Percentiles rank a stretch among this genome's conserved stretches.
Conservation (phyloP, 352 stramenopile genomes). For the Pythium apleroticum region DNA sequence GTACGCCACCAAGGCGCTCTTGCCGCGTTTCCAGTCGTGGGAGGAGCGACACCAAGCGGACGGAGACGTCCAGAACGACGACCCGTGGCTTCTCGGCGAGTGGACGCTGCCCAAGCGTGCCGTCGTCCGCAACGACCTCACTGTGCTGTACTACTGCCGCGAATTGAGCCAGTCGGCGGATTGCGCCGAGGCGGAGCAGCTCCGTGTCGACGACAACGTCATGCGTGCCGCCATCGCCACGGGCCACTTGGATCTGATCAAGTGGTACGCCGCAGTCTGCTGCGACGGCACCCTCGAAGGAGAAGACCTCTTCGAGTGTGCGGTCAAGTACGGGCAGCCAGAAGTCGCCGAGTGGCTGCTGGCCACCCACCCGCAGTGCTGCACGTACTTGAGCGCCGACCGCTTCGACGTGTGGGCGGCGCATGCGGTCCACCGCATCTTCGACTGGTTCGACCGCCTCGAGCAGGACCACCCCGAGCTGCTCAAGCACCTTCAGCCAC, state of each 20-base stretch:
- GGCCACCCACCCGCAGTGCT: background rate
- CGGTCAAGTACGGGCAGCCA: background rate
- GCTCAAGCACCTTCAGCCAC: background rate
- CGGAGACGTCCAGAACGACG: background rate
- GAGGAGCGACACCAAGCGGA: background rate
- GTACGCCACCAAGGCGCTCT: background rate
- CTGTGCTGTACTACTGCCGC: background rate
- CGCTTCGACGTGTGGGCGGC: background rate
- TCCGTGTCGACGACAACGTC: background rate
- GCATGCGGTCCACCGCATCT: background rate
- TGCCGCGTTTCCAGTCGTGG: background rate
- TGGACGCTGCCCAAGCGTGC: slow-evolving; percentile 3
- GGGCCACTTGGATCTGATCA: background rate
- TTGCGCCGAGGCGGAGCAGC: background rate
- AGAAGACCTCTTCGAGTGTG: background rate
- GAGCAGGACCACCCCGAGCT: background rate
- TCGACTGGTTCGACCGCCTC: background rate
- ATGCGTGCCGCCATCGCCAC: background rate
- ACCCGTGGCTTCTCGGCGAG: background rate
- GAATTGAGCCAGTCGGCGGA: background rate
- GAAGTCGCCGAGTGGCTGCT: slow-evolving; percentile 6
- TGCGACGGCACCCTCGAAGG: background rate
- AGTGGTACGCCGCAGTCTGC: background rate
- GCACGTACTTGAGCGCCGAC: slow-evolving; percentile 1
- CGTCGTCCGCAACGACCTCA: background rate